Percentiles rank a stretch among this genome's conserved stretches.
These are phyloP conservation scores for Bondarzewia mesenterica DNA, from an alignment of 1,284 basidiomycete genomes.

Conservation along the genomic window DNA sequence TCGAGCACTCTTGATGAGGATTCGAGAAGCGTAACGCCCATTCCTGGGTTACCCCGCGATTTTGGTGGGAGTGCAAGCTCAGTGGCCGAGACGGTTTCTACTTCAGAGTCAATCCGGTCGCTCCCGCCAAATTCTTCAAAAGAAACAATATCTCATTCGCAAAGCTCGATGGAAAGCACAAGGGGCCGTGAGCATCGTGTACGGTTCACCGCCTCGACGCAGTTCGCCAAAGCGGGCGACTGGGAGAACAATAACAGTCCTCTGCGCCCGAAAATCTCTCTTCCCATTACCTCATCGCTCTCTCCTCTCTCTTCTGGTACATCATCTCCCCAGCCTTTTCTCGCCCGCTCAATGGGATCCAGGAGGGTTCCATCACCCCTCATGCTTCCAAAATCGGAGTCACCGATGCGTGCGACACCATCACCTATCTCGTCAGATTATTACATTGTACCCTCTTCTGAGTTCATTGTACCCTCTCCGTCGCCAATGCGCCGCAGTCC, in stretches of 20 bases:
- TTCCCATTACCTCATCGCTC: neutral
- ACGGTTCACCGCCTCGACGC: constrained; percentile 12
- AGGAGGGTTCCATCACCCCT: neutral
- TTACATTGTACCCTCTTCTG: constrained; percentile 5
- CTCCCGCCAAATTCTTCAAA: neutral
- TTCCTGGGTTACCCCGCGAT: constrained; percentile 5
- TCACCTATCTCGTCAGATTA: constrained; percentile 6
- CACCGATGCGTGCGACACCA: constrained; percentile 14
- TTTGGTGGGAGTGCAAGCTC: neutral
- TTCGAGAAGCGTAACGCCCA: constrained; percentile 17
- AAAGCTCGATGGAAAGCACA: neutral
- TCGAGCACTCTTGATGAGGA: constrained; percentile 8
- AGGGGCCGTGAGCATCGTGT: constrained; percentile 1
- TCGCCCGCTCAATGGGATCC: neutral
- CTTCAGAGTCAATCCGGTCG: neutral
- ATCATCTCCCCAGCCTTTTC: constrained; percentile 3
- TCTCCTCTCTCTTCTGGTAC: constrained; percentile 1
- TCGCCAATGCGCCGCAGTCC: constrained; percentile 1
- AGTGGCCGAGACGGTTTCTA: neutral
- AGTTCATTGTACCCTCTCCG: constrained; percentile 2
- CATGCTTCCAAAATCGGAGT: neutral
- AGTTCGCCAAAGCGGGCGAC: constrained; percentile 6
- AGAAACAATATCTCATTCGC: neutral
- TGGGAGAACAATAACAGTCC: neutral
- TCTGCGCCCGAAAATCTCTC: constrained; percentile 6